A percentile compares a stretch with the other conserved stretches of the same genome.
phyloP scores from a whole-genome alignment of 2,329 filamentous ascomycete species.

The Colletotrichum sp. region DNA sequence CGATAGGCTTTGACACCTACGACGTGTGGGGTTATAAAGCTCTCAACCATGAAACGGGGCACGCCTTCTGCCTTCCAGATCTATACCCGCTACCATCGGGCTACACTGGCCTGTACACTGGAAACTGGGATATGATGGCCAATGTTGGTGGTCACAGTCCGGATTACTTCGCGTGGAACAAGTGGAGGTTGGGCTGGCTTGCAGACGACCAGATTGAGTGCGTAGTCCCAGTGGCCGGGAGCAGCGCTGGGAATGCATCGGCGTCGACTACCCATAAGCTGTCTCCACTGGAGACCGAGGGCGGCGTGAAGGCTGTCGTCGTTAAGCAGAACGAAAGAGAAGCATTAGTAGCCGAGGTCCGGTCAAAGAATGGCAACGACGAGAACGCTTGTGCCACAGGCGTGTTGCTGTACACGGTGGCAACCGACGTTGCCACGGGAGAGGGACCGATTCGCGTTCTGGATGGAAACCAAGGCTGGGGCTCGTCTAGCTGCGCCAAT shows the following conservation, averaged over 20 bases:
- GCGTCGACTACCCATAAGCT: slow-evolving; percentile 30
- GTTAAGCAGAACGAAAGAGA: slow-evolving; percentile 27
- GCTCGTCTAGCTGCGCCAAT: slow-evolving; percentile 26
- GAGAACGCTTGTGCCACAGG: slow-evolving; percentile 32
- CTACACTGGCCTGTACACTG: slow-evolving; percentile 33
- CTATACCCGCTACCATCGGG: slow-evolving; percentile 35
- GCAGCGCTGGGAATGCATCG: not conserved
- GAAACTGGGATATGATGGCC: slow-evolving; percentile 43
- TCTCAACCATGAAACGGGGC: slow-evolving; percentile 42
- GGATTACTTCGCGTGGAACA: slow-evolving; percentile 43
- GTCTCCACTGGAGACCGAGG: slow-evolving; percentile 24
- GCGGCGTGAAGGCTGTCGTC: slow-evolving; percentile 31
- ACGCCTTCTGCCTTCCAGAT: slow-evolving; percentile 42
- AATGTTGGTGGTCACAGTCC: slow-evolving; percentile 35
- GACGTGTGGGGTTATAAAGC: slow-evolving; percentile 35
- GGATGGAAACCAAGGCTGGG: slow-evolving; percentile 32
- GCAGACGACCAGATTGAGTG: slow-evolving; percentile 37
- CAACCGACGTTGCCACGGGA: slow-evolving; percentile 31
- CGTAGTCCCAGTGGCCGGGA: slow-evolving; percentile 21
- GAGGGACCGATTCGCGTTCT: slow-evolving; percentile 35
- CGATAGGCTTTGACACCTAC: slow-evolving; percentile 36
- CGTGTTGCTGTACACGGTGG: slow-evolving; percentile 39
- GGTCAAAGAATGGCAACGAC: slow-evolving; percentile 30
- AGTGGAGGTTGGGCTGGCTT: slow-evolving; percentile 43
- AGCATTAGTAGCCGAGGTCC: slow-evolving; percentile 35